Base-by-base conservation (phyloP, 345 rosid genomes). In the Ceriops decandra region DNA sequence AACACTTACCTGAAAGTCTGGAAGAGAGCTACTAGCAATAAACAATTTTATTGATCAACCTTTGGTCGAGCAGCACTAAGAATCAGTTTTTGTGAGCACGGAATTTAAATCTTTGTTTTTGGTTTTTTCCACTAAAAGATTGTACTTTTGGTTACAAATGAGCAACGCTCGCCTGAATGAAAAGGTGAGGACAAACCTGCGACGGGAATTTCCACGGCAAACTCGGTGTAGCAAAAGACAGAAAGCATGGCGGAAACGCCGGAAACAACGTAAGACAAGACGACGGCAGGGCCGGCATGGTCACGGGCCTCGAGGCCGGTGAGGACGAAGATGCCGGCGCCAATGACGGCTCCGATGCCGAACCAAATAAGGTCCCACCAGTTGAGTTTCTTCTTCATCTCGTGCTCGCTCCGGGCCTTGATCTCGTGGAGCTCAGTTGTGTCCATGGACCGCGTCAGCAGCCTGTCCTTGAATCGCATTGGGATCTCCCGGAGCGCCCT, bases 351-450 rank as follows among this genome's bases (percentile, higher is more conserved):
- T 2, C 97, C 98, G 22, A 93, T 82, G 0, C 98, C 96, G 65
- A 93, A 93, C 98, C 97, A 93, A 6, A 93, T 91, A 4, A 93
- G 88, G 63, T 93, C 98, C 98, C 98, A 93, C 98, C 97, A 91
- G 0, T 74, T 82, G 52, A 93, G 82, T 46, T 74, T 89, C 72
- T 82, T 89, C 86, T 93, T 91, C 98, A 91, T 93, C 68, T 93
- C 92, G 62, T 91, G 81, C 52, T 83, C 81, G 68, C 98, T 93
- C 69, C 83, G 82, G 1, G 88, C 95, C 77, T 79, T 91, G 30
- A 93, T 77, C 69, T 93, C 97, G 20, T 85, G 77, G 73, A 93
- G 78, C 91, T 93, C 97, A 11, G 81, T 72, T 4, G 90, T 32
- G 79, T 93, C 98, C 20, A 70, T 46, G 5, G 97, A 93, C 36